Evolutionary conservation across 306 rosid genomes (phyloP), one percentile per base, ranked within the genome.

Genomic region (Rosa multiflora): DNA sequence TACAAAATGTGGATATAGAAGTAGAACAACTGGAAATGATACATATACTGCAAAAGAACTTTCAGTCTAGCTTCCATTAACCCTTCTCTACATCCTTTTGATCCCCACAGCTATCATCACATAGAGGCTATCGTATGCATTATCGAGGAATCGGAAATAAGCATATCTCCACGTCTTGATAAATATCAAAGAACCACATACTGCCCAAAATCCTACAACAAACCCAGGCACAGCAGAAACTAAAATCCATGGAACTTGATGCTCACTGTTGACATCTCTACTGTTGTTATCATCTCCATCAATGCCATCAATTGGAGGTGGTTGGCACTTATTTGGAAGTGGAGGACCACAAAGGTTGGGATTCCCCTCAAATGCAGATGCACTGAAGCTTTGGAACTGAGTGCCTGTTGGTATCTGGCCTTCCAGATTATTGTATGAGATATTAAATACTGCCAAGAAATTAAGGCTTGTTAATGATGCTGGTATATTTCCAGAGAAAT

Each of bases 401-500:
- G 79, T 75, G 43, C 79, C 12, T 10, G 15, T 0, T 8, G 70
- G 78, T 43, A 75, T 61, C 23, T 13, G 0, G 26, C 70, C 78
- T 39, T 29, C 46, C 1, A 75, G 46, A 59, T 75, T 26, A 44
- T 75, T 75, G 56, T 26, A 13, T 0, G 78, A 43, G n/a, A 26
- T 29, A 17, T 62, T 59, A 4, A 43, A 44, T 2, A 0, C 1
- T 21, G 40, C 3, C 56, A 75, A 43, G 43, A 75, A 75, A 44
- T 61, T 26, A 6, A 75, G 79, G 15, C 10, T 62, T 5, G 70
- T 9, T 3, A 75, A 10, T 43, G 71, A 75, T 1, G 29, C 18
- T 26, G 71, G 79, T 8, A 75, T 46, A 61, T 75, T 20, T 8
- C 70, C 71, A 43, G 70, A 75, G 71, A 75, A 20, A 26, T 18